These are phyloP conservation scores for Leccinellum luteum DNA, from an alignment of 768 basidiomycete genomes.

Conservation along the genomic window DNA sequence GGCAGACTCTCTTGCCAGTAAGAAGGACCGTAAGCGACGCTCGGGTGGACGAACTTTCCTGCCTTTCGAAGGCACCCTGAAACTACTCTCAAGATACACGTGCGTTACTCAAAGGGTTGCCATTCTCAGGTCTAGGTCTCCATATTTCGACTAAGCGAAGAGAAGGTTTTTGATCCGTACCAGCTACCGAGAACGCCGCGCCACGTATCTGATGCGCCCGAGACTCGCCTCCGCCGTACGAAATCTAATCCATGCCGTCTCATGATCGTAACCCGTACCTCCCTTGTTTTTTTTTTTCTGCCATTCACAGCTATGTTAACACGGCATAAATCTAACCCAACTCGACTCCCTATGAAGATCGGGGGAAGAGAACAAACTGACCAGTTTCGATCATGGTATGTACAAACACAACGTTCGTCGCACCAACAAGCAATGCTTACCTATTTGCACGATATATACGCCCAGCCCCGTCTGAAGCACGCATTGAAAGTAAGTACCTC, in stretches of 20 bases:
- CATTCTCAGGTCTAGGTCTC: neutral
- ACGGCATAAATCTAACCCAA: neutral
- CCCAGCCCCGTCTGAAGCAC: too few species aligned
- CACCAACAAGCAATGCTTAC: neutral
- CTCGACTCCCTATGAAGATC: neutral
- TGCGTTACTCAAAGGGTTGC: neutral
- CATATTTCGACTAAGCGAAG: constrained; percentile 11
- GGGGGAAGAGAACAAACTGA: too few species aligned
- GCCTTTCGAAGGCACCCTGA: neutral
- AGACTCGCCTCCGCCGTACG: neutral
- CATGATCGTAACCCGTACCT: neutral
- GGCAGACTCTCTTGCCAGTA: too few species aligned
- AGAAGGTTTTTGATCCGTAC: constrained; percentile 10
- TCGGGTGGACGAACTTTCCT: neutral
- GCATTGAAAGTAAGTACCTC: neutral
- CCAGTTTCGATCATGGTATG: neutral
- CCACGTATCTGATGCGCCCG: constrained; percentile 10
- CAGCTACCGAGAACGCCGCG: neutral
- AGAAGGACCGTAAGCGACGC: neutral
- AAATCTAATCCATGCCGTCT: neutral
- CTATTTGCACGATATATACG: neutral
- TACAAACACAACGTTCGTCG: neutral
- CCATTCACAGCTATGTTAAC: neutral
- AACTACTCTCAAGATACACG: neutral
- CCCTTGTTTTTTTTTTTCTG: neutral